Conservation (phyloP, 176 grass and related monocot species). For the Neostapfia colusana region DNA sequence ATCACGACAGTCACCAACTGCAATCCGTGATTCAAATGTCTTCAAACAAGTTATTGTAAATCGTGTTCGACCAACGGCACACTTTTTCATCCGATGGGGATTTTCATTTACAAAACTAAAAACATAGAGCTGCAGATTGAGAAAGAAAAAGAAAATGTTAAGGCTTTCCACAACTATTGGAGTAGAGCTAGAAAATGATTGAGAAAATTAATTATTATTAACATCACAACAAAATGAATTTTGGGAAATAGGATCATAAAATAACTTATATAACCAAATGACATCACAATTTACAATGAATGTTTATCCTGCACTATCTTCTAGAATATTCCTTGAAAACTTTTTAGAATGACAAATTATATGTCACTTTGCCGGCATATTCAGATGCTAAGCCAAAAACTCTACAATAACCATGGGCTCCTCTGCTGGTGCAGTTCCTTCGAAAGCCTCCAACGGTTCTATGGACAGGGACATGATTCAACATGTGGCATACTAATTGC, state of each 20-base stretch:
- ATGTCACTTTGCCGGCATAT: neutral
- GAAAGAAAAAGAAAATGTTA: slow-evolving; percentile 31
- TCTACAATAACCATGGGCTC: neutral
- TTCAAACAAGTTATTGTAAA: slow-evolving; percentile 94
- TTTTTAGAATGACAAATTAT: neutral
- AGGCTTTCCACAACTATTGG: neutral
- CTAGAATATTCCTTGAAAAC: neutral
- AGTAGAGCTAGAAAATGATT: neutral
- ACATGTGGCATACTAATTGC: neutral
- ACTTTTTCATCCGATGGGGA: slow-evolving; percentile 72
- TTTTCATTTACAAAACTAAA: slow-evolving; percentile 81
- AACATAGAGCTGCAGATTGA: slow-evolving; percentile 66
- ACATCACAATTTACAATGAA: neutral
- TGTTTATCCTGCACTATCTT: neutral
- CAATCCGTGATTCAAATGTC: slow-evolving; percentile 75
- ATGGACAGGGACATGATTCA: neutral
- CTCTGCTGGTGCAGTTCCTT: neutral
- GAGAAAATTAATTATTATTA: slow-evolving; percentile 15
- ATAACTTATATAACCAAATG: slow-evolving; percentile 12
- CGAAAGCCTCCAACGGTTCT: neutral
- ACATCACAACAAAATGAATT: neutral
- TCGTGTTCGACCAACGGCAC: slow-evolving; percentile 59
- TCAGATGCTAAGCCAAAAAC: slow-evolving; percentile 7
- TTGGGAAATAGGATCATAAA: slow-evolving; percentile 13
- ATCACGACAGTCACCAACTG: slow-evolving; percentile 97